Evolutionary conservation across 306 rosid genomes (phyloP), one percentile per base, ranked within the genome.

Genomic region (Pterocarpus santalinus): DNA sequence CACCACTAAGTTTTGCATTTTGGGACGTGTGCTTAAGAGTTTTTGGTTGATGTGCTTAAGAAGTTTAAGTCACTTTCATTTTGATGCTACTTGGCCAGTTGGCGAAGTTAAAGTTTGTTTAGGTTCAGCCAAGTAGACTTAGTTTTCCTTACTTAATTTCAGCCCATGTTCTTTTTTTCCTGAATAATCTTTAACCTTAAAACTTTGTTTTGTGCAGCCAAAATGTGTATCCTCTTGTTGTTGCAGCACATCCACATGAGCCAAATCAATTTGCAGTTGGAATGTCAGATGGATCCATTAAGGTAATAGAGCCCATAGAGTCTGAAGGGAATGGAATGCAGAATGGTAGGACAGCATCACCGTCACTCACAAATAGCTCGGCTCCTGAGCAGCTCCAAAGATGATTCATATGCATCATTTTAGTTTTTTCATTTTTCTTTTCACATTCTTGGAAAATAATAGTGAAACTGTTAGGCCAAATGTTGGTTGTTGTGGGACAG

Each of bases 251-350:
- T 85, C 97, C 97, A 2, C 69, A 69, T 4, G 92, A 89, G 43
- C 82, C 92, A 0, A 84, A 82, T 79, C 95, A 92, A 81, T 67
- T 95, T 41, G 97, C 94, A 4, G 85, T 91, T 17, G 97, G 95
- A 66, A 58, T 92, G 76, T 75, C 82, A 1, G 92, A 92, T 73
- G 99, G 99, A 4, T 81, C 88, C 3, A 85, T 91, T 49, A 79
- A 60, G 73, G 73, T 79, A n/a, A 12, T 84, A n/a, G 84, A 84
- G 73, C 87, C 87, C 33, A 73, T 7, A 3, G 60, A 65, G 12
- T 15, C 58, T 46, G 72, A 49, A 35, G 65, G n/a, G 33, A 72
- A 65, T 33, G 93, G 83, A 12, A 63, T 75, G 12, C 70, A 68
- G 16, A 87, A 80, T 67, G 71, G 46, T 68, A 81, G 92, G 81